Base-by-base conservation (phyloP, 1,139 yeast genomes). In the Zhuliangozyma parablackwelliae region DNA sequence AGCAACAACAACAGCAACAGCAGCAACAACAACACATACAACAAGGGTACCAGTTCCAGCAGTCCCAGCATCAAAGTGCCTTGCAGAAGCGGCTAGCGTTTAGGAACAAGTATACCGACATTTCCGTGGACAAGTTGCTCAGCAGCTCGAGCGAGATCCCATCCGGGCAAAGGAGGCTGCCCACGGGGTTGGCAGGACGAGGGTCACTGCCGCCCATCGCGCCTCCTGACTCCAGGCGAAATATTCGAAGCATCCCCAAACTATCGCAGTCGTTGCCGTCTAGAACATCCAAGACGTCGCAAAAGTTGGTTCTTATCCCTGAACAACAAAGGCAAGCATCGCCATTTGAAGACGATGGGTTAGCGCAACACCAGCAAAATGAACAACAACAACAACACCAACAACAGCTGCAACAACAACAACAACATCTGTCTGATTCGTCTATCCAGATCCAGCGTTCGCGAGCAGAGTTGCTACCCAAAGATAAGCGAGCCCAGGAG, bases 271-370 rank as follows among this genome's bases (percentile, higher is more conserved):
- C 85, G 3, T 65, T 88, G 26, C 96, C 96, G 0, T 68, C 87
- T n/a, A 70, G 97, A 59, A 83, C 95, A 0, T 84, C 96, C 1
- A 89, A 87, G 51, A 79, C 87, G 1, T 82, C 95, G 1, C 95
- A 88, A 54, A 82, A 86, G 49, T 67, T 89, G 46, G 97, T 89
- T 2, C 65, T 89, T 34, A 88, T 90, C 38, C 97, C 97, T 0
- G 90, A 82, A 38, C 82, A 79, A 16, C 61, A 54, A 31, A 39
- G 49, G 21, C 34, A 33, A n/a, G 26, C 45, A 16, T 43, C 56
- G 9, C 50, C 37, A 2, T 7, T 7, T 39, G 7, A 43, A 32
- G 10, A 42, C 30, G 24, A 23, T 7, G 24, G 24, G 2, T 7
- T 7, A 6, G 6, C 3, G 24, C 7, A 9, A 7, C 24, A 23